These are phyloP conservation scores for Pseudozyma sp. DNA, from an alignment of 1,284 basidiomycete species.

Conservation along the genomic window DNA sequence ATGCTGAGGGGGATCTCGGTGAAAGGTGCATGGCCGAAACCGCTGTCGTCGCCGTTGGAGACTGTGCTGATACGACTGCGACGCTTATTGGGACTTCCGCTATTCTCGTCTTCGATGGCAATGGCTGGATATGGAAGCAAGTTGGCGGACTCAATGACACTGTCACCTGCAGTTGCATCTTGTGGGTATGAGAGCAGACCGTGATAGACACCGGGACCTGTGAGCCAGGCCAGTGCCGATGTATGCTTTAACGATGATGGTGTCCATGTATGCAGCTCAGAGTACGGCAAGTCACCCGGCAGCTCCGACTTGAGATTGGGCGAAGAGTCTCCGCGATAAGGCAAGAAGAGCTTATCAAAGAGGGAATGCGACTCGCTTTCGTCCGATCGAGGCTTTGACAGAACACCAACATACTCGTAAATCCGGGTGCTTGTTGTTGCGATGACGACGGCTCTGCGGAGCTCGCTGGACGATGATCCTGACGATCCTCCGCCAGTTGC, in stretches of 20 bases:
- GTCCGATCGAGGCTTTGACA: constrained; percentile 72
- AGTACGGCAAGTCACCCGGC: constrained; percentile 61
- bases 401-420: constrained; percentile 85
- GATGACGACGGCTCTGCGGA: constrained; percentile 73
- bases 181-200: constrained; percentile 66
- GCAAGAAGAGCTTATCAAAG: constrained; percentile 62
- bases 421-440: constrained; percentile 88
- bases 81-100: constrained; percentile 11
- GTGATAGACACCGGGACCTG: constrained; percentile 62
- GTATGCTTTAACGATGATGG: constrained; percentile 10
- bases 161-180: constrained; percentile 72
- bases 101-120: constrained; percentile 31
- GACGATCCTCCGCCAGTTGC: not conserved
- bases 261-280: constrained; percentile 70
- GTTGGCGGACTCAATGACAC: constrained; percentile 79
- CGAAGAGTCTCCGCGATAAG: constrained; percentile 55
- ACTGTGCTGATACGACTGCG: constrained; percentile 30
- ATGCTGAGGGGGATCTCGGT: constrained; percentile 74
- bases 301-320: constrained; percentile 66
- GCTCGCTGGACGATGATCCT: constrained; percentile 11
- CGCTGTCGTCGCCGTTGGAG: constrained; percentile 23
- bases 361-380: constrained; percentile 73
- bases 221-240: constrained; percentile 50
- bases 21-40: constrained; percentile 26
- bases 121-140: constrained; percentile 67